Percentiles rank a stretch among this genome's conserved stretches.
phyloP scores from a whole-genome alignment of 2,329 filamentous ascomycete species.

The Botrytis porri region DNA sequence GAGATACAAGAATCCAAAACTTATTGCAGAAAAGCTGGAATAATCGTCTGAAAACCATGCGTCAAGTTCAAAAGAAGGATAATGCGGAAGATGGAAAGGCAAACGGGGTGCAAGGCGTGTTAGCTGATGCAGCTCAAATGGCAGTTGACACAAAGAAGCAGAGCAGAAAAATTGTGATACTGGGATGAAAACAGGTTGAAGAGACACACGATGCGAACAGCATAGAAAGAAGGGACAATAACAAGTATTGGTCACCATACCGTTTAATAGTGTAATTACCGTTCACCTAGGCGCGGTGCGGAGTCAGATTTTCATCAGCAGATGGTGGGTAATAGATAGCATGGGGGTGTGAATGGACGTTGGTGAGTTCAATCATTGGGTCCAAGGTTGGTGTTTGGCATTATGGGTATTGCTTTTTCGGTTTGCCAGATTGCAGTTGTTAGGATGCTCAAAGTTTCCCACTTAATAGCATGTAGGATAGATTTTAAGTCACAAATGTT shows the following conservation, averaged over 20 bases:
- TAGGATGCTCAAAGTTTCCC: accelerated
- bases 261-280: accelerated
- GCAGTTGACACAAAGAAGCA: too few species aligned
- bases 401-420: not conserved
- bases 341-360: not conserved
- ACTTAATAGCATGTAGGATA: not conserved
- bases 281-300: not conserved
- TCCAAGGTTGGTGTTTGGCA: not conserved
- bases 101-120: not conserved
- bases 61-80: not conserved
- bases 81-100: not conserved
- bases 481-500: not conserved
- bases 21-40: not conserved
- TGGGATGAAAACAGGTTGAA: too few species aligned
- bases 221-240: too few species aligned
- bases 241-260: too few species aligned
- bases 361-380: not conserved
- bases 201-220: too few species aligned
- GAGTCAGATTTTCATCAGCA: accelerated
- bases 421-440: not conserved
- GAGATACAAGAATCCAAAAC: too few species aligned
- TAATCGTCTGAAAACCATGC: not conserved
- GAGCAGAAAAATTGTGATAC: too few species aligned
- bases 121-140: not conserved
- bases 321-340: accelerated